Percentiles rank a stretch among this genome's conserved stretches.
These are phyloP conservation scores for Climacium dendroides DNA, from an alignment of 225 moss, liverwort and hornwort genomes.

Conservation along the genomic window DNA sequence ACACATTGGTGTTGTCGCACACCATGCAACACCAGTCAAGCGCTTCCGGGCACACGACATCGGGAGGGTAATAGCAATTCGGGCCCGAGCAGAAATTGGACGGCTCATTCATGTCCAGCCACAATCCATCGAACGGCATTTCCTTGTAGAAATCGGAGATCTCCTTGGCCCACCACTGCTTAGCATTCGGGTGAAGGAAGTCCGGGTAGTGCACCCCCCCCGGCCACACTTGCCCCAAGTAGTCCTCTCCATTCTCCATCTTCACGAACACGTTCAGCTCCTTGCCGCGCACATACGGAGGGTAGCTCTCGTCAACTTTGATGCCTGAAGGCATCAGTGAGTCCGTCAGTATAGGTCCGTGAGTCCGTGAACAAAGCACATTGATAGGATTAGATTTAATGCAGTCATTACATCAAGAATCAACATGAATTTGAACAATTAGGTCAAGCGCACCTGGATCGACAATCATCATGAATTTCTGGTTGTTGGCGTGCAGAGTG, in stretches of 20 bases:
- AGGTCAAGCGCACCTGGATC: constrained; percentile 55
- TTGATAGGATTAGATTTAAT: neutral
- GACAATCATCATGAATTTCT: constrained; percentile 66
- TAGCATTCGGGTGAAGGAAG: constrained; percentile 56
- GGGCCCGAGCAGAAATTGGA: constrained; percentile 71
- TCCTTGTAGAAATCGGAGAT: constrained; percentile 40
- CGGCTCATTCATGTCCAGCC: constrained; percentile 95
- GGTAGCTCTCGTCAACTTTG: constrained; percentile 34
- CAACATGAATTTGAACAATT: neutral
- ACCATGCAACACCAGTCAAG: constrained; percentile 55
- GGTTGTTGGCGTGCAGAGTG: constrained; percentile 46
- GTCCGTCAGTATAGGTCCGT: neutral
- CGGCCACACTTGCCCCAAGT: constrained; percentile 75
- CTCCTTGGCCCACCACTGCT: constrained; percentile 49
- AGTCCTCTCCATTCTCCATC: constrained; percentile 27
- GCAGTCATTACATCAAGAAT: neutral
- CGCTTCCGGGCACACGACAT: constrained; percentile 32
- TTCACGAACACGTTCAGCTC: constrained; percentile 51
- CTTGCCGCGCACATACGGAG: constrained; percentile 37
- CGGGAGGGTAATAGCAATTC: constrained; percentile 33
- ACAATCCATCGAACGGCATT: constrained; percentile 67
- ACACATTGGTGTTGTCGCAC: constrained; percentile 44
- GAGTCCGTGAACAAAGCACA: neutral
- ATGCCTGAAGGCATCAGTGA: constrained; percentile 6
- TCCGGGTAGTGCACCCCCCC: constrained; percentile 64